phyloP scores from a whole-genome alignment of 345 rosid species.

The Euphorbia tirucalli region DNA sequence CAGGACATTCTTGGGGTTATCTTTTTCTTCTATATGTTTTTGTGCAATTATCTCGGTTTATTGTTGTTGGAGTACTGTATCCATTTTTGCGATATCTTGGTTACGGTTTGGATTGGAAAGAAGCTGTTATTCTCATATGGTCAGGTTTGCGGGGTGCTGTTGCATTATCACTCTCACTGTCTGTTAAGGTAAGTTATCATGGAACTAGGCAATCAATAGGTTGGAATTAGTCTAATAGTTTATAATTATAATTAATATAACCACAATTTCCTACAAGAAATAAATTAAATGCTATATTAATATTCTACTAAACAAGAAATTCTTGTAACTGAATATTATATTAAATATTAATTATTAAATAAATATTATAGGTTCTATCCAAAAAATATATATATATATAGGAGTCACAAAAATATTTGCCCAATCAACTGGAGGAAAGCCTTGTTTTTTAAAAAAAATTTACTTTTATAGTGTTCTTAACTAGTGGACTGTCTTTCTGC shows the following conservation, averaged over 20 bases:
- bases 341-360: no score
- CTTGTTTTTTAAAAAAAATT: not conserved
- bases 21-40: conserved; percentile 67
- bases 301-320: not conserved
- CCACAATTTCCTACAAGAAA: not conserved
- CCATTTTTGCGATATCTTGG: conserved; percentile 66
- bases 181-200: conserved; percentile 68
- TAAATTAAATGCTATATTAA: no score
- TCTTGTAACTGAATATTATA: no score
- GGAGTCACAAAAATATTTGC: not conserved
- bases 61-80: conserved; percentile 67
- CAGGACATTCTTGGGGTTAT: conserved; percentile 82
- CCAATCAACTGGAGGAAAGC: not conserved
- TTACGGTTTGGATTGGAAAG: conserved; percentile 95
- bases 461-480: not conserved
- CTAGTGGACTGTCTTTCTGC: not conserved
- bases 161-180: conserved; percentile 83
- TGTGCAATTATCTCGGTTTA: conserved; percentile 64
- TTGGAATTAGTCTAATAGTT: not conserved
- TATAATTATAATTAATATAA: no score
- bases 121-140: conserved; percentile 79
- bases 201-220: not conserved
- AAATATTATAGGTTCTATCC: no score
- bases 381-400: no score
- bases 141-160: conserved; percentile 96